phyloP scores from a whole-genome alignment of 2,329 filamentous ascomycete species.

The Cladosporium colombiae region DNA sequence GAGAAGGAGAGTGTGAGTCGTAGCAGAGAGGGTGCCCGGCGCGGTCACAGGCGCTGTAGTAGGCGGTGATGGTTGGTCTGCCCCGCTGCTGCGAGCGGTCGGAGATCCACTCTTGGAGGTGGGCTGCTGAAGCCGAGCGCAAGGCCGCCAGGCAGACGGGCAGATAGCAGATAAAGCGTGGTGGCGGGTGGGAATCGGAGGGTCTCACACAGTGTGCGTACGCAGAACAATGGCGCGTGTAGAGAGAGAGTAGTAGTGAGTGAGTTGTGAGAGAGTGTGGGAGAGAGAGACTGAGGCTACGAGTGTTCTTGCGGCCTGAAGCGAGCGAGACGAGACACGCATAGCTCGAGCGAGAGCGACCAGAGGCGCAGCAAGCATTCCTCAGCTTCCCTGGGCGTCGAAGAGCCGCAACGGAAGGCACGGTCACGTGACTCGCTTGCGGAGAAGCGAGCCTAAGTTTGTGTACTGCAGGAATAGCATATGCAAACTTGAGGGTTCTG shows the following conservation, averaged over 20 bases:
- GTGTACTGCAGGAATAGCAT: not conserved
- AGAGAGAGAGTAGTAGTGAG: not conserved
- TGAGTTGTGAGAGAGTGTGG: not conserved
- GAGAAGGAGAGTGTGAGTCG: conserved; percentile 7
- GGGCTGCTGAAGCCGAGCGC: conserved; percentile 2
- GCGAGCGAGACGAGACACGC: not conserved
- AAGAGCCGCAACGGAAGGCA: not conserved
- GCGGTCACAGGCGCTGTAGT: conserved; percentile 6
- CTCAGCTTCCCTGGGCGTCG: not conserved
- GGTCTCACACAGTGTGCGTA: not conserved
- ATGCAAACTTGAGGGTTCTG: not conserved
- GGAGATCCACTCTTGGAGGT: not conserved
- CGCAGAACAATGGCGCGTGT: not conserved
- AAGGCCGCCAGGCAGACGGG: not conserved
- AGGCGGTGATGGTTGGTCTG: not conserved
- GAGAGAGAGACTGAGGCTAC: not conserved
- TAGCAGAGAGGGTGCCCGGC: conserved; percentile 1
- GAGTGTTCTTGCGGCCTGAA: not conserved
- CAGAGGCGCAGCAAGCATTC: not conserved
- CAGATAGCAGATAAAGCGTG: not conserved
- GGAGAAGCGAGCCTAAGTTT: not conserved
- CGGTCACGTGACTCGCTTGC: not conserved
- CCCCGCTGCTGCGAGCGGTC: conserved; percentile 5
- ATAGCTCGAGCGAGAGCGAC: not conserved
- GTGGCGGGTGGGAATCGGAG: not conserved